Conservation (phyloP, 768 basidiomycete genomes). For the Tulasnella sp. region DNA sequence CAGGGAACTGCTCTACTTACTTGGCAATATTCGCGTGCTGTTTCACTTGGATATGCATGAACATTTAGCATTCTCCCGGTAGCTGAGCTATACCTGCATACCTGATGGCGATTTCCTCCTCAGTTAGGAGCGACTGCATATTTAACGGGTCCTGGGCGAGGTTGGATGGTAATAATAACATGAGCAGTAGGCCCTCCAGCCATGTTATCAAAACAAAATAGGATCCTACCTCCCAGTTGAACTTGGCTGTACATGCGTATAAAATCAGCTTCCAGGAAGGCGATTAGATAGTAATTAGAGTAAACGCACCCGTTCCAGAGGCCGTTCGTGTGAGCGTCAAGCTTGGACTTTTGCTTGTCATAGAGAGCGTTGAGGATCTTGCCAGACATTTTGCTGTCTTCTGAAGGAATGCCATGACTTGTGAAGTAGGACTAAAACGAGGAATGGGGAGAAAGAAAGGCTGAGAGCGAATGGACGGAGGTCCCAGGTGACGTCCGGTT, state of each 20-base stretch:
- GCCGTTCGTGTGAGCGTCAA: too few relatives aligned
- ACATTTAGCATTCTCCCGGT: too few relatives aligned
- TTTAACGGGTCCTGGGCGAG: conserved; percentile 63
- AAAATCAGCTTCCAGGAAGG: too few relatives aligned
- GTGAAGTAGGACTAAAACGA: too few relatives aligned
- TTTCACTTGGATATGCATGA: too few relatives aligned
- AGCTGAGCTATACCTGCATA: conserved; percentile 29
- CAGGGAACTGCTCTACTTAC: conserved; percentile 30
- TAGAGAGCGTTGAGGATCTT: not conserved
- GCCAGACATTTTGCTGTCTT: not conserved
- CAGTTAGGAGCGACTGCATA: conserved; percentile 67
- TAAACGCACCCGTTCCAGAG: not conserved
- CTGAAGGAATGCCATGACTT: not conserved
- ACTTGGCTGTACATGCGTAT: conserved; percentile 24
- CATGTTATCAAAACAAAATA: conserved; percentile 9
- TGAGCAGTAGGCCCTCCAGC: not conserved
- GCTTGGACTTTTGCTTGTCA: not conserved
- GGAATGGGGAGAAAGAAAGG: too few relatives aligned
- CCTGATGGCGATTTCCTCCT: conserved; percentile 86
- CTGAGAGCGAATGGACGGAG: too few relatives aligned
- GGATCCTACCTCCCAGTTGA: conserved; percentile 26
- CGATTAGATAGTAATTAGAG: not conserved
- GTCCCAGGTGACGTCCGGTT: too few relatives aligned
- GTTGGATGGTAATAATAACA: not conserved
- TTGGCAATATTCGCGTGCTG: conserved; percentile 70